Percentiles rank a stretch among this genome's conserved stretches.
These are phyloP conservation scores for Oryza coarctata DNA, from an alignment of 176 grass and related monocot genomes.

Conservation along the genomic window DNA sequence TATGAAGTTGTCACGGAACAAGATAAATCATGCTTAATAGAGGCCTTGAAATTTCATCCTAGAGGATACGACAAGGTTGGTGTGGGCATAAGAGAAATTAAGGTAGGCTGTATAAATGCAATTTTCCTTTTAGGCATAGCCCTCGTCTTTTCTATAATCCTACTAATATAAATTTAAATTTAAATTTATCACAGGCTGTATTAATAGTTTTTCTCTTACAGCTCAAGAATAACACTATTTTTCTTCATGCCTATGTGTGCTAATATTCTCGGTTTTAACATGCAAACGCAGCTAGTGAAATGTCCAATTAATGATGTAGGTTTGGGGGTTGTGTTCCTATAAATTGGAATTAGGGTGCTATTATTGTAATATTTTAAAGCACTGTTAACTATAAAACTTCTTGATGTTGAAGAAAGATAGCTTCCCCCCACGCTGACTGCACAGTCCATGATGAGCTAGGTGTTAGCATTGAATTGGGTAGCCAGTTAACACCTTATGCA, in stretches of 20 bases:
- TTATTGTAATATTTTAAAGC: background rate
- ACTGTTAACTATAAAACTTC: constrained; percentile 9
- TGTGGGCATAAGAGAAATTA: constrained; percentile 44
- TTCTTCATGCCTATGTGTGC: background rate
- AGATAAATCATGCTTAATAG: constrained; percentile 58
- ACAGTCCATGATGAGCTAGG: background rate
- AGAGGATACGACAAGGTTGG: constrained; percentile 40
- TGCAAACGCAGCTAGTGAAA: background rate
- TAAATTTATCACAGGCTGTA: background rate
- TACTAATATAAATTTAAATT: background rate
- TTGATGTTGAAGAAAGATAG: constrained; percentile 10
- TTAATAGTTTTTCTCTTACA: background rate
- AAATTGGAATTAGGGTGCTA: background rate
- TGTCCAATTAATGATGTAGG: constrained; percentile 21
- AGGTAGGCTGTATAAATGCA: constrained; percentile 31
- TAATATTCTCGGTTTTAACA: background rate
- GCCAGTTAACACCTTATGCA: background rate
- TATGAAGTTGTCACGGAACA: constrained; percentile 43
- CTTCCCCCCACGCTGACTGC: background rate
- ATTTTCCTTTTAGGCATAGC: constrained; percentile 10
- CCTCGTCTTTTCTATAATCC: background rate
- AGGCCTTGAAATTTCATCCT: constrained; percentile 66
- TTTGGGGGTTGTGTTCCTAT: background rate
- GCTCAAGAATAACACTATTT: background rate
- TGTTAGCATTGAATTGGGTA: background rate